Evolutionary conservation across 1,284 basidiomycete species (phyloP), one percentile per base, ranked within the genome.

Genomic region (Malassezia caprae): DNA sequence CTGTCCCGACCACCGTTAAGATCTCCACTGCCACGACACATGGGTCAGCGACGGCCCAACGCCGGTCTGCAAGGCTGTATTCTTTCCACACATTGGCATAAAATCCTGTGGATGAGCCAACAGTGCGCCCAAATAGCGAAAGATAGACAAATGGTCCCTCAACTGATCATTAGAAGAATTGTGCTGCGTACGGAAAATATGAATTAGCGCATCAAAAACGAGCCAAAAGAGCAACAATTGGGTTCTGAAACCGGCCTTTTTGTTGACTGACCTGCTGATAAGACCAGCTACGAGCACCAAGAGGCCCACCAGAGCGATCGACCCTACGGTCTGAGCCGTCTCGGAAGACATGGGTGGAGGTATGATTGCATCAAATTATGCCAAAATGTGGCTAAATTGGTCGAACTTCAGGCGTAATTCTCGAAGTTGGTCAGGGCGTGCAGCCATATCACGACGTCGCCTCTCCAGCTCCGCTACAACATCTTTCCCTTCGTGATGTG

Each of bases 61-160:
- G 51, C 5, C 46, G 42, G 32, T 71, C 70, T 3, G 68, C 68
- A 15, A 52, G 47, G 7, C 67, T 63, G 48, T 71, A 73, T 46
- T 73, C 67, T 27, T 67, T 52, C 68, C 70, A 73, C 7, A 69
- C 50, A 10, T 51, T 51, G 15, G 64, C 67, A 40, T 69, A 65
- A 51, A 71, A 71, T 8, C 60, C 59, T 0, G 13, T 11, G 0
- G 60, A 62, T 3, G 60, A 34, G 30, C 61, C 62, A 31, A 71
- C 63, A 8, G 59, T 68, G 26, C 67, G 53, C 4, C 60, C 53
- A 24, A 48, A 53, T 17, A 54, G 44, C 5, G 64, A 67, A 24
- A 64, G 59, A 46, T 64, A 71, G 26, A 73, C 61, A 52, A 68
- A 72, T 13, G 63, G 61, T 4, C 58, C 68, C 46, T 72, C 70